Evolutionary conservation across 805 yeast species (phyloP), one percentile per base, ranked within the genome.

Genomic region (Ogataea neopini): DNA sequence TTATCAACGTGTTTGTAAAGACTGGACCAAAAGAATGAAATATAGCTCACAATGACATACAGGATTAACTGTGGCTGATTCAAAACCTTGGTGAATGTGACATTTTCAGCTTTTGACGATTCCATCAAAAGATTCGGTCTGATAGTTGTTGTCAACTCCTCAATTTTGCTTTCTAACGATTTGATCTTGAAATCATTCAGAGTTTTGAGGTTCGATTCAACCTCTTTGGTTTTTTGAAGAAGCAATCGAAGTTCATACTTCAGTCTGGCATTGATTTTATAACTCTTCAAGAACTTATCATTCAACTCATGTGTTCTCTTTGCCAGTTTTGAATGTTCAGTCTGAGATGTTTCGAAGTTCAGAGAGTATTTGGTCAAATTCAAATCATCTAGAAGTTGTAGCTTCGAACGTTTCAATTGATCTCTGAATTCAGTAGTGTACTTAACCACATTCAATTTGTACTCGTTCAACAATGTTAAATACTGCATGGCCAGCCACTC

Each of bases 221-320:
- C 83, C 56, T 86, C 94, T 37, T 79, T 74, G 40, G 86, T 75
- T 54, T 85, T 81, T 18, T 77, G 75, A 26, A 75, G 75, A 25
- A 86, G 63, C 35, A 83, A 68, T 17, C 86, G 66, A 38, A 82
- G 68, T 59, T 86, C 92, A 61, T 86, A 86, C 54, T 80, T 79
- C 43, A 86, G 62, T 51, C 83, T 71, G 2, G 87, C 82, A 28
- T 79, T 76, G 43, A 80, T 66, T 7, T 83, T 76, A 43, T 76
- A 78, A 14, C 82, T 67, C 49, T 82, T 85, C 20, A 66, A 61
- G 44, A 75, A 60, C 49, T 75, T 77, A 23, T 66, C 67, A 38
- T 58, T 58, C n/a, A 65, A 40, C 9, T 66, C 70, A 26, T 49
- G 51, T 8, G 60, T 48, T 29, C 57, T 57, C 11, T 58, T 56